A percentile compares a stretch with the other conserved stretches of the same genome.
Conservation (phyloP, 495 filamentous ascomycete genomes). For the Apodospora peruviana region DNA sequence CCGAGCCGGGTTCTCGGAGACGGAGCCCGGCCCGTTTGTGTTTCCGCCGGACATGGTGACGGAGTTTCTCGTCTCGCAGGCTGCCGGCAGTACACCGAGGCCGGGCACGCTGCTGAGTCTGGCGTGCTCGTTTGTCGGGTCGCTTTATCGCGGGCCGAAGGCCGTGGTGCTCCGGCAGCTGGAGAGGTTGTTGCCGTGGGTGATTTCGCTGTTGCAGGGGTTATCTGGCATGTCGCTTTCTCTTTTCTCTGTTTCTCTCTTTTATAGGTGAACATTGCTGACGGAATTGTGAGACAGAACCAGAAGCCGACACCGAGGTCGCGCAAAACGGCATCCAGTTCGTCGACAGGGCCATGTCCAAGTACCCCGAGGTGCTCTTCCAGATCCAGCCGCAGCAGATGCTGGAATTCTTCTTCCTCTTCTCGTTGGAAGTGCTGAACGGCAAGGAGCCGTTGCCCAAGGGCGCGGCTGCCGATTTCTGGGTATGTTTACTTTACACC, state of each 20-base stretch:
- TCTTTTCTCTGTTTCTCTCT: not conserved
- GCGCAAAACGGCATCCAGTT: constrained; percentile 72
- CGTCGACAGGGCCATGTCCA: constrained; percentile 58
- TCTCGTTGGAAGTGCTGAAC: constrained; percentile 65
- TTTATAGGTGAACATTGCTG: constrained; percentile 1
- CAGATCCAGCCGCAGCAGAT: constrained; percentile 40
- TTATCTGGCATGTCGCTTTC: constrained; percentile 48
- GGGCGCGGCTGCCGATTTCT: constrained; percentile 71
- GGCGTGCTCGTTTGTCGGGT: constrained; percentile 68
- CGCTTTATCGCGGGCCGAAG: constrained; percentile 48
- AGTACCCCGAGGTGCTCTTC: constrained; percentile 55
- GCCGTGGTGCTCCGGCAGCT: constrained; percentile 39
- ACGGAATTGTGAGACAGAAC: constrained; percentile 31
- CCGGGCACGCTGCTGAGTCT: constrained; percentile 71
- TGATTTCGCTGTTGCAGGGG: constrained; percentile 57
- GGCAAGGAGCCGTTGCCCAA: constrained; percentile 77
- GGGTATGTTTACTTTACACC: constrained; percentile 48
- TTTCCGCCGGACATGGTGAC: constrained; percentile 66
- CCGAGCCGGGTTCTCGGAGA: constrained; percentile 74
- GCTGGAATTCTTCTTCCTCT: constrained; percentile 67
- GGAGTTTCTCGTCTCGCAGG: constrained; percentile 62
- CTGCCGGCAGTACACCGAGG: constrained; percentile 53
- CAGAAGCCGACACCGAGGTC: constrained; percentile 71
- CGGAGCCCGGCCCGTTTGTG: constrained; percentile 68
- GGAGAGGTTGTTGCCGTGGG: constrained; percentile 54